A percentile compares a stretch with the other conserved stretches of the same genome.
Conservation (phyloP, 768 basidiomycete species). For the Mrakia gelida region DNA sequence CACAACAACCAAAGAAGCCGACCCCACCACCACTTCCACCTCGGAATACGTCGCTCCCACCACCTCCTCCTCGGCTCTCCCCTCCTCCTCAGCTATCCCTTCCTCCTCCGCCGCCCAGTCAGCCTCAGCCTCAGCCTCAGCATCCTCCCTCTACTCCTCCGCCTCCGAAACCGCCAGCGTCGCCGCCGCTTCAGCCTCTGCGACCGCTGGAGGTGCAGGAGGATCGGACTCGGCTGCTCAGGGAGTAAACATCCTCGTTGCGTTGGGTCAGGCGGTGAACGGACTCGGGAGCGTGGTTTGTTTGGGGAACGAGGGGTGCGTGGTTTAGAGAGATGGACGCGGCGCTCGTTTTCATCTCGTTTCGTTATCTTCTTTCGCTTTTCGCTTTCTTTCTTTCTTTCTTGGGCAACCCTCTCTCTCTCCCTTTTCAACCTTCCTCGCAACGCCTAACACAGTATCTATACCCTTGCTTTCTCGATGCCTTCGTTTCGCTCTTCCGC, state of each 20-base stretch:
- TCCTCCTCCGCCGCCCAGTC: neutral
- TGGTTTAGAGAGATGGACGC: neutral
- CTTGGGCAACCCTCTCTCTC: neutral
- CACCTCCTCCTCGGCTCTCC: neutral
- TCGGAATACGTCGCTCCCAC: neutral
- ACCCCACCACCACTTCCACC: neutral
- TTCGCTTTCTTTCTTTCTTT: neutral
- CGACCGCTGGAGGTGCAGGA: neutral
- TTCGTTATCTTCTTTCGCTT: neutral
- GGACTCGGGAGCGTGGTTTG: neutral
- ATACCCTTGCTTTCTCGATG: neutral
- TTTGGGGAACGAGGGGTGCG: neutral
- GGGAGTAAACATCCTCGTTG: neutral
- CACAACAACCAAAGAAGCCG: neutral
- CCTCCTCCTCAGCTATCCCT: neutral
- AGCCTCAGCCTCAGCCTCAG: neutral
- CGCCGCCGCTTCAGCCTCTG: neutral
- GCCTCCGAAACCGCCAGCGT: neutral
- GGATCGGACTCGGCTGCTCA: neutral
- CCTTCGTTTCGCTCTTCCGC: neutral
- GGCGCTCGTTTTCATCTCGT: neutral
- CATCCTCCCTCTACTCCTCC: neutral
- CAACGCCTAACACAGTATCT: no score
- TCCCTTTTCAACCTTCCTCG: no score
- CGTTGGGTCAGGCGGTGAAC: neutral